phyloP scores from a whole-genome alignment of 2,329 filamentous ascomycete species.

The Colletotrichum sp. region DNA sequence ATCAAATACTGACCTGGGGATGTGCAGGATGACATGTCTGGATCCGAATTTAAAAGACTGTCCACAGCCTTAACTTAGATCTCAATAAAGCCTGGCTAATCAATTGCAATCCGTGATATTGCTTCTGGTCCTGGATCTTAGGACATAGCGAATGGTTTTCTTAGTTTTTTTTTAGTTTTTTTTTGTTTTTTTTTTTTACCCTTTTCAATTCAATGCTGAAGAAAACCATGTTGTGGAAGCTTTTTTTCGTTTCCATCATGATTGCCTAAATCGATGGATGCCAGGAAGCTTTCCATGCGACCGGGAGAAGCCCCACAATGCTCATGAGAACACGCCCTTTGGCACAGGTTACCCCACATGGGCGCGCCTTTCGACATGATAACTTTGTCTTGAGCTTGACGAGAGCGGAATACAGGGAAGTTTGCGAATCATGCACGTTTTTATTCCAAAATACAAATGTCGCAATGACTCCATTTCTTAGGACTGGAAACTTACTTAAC shows the following conservation, averaged over 20 bases:
- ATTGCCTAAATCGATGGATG: too few species aligned
- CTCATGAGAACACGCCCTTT: neutral
- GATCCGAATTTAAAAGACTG: neutral
- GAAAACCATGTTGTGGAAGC: neutral
- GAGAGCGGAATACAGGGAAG: neutral
- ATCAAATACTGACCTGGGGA: too few species aligned
- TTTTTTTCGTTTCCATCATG: neutral
- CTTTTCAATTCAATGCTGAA: accelerated
- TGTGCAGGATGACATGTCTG: neutral
- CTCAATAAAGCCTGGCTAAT: neutral
- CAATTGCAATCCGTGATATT: neutral
- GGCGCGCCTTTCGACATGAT: neutral
- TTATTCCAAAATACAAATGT: neutral
- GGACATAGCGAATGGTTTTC: accelerated
- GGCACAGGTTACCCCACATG: neutral
- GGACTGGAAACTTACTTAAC: neutral
- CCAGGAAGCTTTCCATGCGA: neutral
- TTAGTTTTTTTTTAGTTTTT: neutral
- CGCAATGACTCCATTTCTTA: accelerated
- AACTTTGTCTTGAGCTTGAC: neutral
- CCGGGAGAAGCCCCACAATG: neutral
- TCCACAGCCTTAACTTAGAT: neutral
- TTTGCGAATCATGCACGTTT: accelerated
- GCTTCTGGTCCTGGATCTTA: accelerated
- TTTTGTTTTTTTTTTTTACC: neutral